Conservation (phyloP, 148 eudicot genomes). For the Fagopyrum esculentum region DNA sequence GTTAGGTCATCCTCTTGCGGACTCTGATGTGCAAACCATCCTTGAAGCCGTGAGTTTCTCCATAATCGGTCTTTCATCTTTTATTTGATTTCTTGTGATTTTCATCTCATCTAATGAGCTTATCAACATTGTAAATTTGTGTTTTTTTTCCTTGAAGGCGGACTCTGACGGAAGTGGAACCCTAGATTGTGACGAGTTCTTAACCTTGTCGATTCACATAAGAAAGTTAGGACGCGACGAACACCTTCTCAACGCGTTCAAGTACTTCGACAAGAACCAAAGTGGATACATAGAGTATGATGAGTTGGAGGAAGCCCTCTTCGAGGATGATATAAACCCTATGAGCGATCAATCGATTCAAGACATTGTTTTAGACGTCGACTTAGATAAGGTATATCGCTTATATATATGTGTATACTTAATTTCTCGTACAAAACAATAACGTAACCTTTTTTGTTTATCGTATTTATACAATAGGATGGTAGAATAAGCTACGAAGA, state of each 20-base stretch:
- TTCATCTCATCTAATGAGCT: background rate
- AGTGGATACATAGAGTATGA: conserved; percentile 79
- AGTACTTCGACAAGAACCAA: conserved; percentile 56
- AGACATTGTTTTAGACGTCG: conserved; percentile 71
- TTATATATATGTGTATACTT: background rate
- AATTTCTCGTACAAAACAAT: background rate
- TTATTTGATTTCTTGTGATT: no score
- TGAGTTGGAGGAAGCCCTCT: conserved; percentile 51
- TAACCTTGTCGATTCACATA: conserved; percentile 62
- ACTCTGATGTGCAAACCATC: conserved; percentile 56
- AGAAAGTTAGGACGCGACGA: conserved; percentile 52
- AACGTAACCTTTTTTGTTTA: background rate
- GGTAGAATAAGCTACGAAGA: conserved; percentile 78
- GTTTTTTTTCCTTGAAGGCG: conserved; percentile 33
- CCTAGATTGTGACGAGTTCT: conserved; percentile 66
- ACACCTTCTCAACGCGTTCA: conserved; percentile 49
- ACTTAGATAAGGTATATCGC: conserved; percentile 60
- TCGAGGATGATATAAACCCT: conserved; percentile 37
- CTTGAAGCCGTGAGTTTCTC: conserved; percentile 69
- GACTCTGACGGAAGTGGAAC: conserved; percentile 65
- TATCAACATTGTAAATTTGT: background rate
- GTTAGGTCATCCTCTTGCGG: conserved; percentile 59
- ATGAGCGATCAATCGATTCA: conserved; percentile 49
- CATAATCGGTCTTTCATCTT: no score
- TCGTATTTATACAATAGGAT: conserved; percentile 35